Percentiles rank a stretch among this genome's conserved stretches.
phyloP scores from a whole-genome alignment of 495 filamentous ascomycete species.

The Trypethelium eluteriae region DNA sequence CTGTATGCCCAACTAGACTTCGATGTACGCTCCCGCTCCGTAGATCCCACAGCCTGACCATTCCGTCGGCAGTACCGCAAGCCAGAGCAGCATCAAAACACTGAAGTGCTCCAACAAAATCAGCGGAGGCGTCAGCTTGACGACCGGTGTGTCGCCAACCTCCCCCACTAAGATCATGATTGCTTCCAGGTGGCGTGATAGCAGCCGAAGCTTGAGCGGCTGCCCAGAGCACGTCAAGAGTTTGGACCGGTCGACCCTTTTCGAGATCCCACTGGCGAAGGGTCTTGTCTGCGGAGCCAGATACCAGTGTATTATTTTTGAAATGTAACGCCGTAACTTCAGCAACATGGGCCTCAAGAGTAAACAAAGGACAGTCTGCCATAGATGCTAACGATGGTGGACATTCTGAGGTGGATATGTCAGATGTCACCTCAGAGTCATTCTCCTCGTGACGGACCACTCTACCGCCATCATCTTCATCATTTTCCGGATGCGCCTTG shows the following conservation, averaged over 20 bases:
- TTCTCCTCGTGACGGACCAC: constrained; percentile 50
- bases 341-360: constrained; percentile 81
- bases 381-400: constrained; percentile 63
- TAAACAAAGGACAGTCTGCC: constrained; percentile 79
- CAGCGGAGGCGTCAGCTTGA: constrained; percentile 59
- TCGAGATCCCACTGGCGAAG: constrained; percentile 95
- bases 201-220: constrained; percentile 80
- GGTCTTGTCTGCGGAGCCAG: constrained; percentile 94
- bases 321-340: constrained; percentile 94
- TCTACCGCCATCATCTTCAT: constrained; percentile 53
- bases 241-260: constrained; percentile 93
- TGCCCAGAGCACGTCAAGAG: constrained; percentile 97
- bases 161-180: constrained; percentile 33
- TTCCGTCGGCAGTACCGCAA: constrained; percentile 96
- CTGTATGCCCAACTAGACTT: constrained; percentile 92
- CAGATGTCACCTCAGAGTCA: constrained; percentile 34
- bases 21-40: constrained; percentile 92
- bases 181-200: constrained; percentile 35
- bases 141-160: constrained; percentile 51
- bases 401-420: constrained; percentile 26
- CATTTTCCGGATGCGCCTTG: constrained; percentile 52
- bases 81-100: constrained; percentile 95
- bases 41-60: constrained; percentile 96
- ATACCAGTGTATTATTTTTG: constrained; percentile 77
- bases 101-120: constrained; percentile 92